Evolutionary conservation across 2,329 filamentous ascomycete species (phyloP), one percentile per base, ranked within the genome.

Genomic region (Aurifilum marmelostoma): DNA sequence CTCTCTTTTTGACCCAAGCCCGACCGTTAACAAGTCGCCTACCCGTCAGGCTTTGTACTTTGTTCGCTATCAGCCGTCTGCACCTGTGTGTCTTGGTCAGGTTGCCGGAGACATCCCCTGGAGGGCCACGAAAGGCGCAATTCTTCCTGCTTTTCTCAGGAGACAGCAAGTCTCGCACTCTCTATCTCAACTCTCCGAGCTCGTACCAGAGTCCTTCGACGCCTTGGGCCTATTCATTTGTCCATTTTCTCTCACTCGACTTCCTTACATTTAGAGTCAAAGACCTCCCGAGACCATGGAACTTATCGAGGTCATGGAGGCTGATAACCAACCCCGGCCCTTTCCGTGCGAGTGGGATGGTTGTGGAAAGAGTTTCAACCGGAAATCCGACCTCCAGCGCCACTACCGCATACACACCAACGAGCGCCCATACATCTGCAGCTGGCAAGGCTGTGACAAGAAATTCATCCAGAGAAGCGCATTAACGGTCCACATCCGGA

Each of bases 371-470:
- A 89, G 87, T 79, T 92, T 92, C 82, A 91, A 91, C 79, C 84
- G 89, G 75, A 91, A 91, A 78, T 91, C 89, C 24, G 89, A 91
- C 74, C 80, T 92, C 70, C 88, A 91, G 75, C 84, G 89, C 75
- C 89, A 92, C 75, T 90, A 90, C 75, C 85, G 89, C 71, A 92
- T 91, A 75, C 89, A 92, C 78, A 92, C 89, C 66, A 91, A 91
- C 75, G 89, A 91, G 78, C 82, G 89, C 27, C 89, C 89, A 12
- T 91, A 91, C 76, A 83, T 84, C 39, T 92, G 89, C 79, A 81
- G 81, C 67, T 85, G 83, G 11, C 83, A 83, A 11, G 87, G 85
- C 7, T 92, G 89, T 75, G 87, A 87, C 59, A 91, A 92, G 80
- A 89, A 87, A 77, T 92, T 92, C 77, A 91, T 91, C 72, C 89